Evolutionary conservation across 257 asterid genomes (phyloP).

Genomic region (Capsicum chinense): DNA sequence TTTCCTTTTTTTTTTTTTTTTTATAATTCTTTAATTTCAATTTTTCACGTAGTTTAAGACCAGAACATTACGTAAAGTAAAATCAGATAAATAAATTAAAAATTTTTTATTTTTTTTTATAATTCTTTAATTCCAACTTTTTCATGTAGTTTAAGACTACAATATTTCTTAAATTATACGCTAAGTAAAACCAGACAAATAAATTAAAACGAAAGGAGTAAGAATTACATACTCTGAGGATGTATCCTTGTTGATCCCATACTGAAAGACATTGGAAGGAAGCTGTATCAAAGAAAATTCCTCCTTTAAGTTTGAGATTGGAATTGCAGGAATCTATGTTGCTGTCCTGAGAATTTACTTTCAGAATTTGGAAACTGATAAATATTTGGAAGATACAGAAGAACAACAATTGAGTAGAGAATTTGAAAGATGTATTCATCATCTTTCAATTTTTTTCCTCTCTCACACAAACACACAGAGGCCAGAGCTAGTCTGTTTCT

Average conservation of each 20-base stretch:
- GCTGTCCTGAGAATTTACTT: constrained; percentile 55
- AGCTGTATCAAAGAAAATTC: constrained; percentile 58
- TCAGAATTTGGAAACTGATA: constrained; percentile 10
- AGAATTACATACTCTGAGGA: constrained; percentile 62
- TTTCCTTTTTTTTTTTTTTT: no score
- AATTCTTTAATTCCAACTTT: no score
- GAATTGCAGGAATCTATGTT: constrained; percentile 59
- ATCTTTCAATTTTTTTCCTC: constrained; percentile 27
- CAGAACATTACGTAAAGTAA: no score
- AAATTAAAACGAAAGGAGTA: no score
- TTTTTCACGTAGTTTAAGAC: no score
- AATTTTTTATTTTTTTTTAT: no score
- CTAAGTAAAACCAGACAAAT: no score
- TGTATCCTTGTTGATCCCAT: constrained; percentile 64
- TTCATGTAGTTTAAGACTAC: no score
- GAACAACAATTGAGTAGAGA: not conserved
- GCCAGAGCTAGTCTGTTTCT: not conserved
- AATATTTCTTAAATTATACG: no score
- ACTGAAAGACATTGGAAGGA: constrained; percentile 64
- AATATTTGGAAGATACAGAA: constrained; percentile 20
- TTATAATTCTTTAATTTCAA: no score
- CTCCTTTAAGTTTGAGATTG: constrained; percentile 40
- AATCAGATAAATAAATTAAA: no score
- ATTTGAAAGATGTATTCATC: constrained; percentile 47
- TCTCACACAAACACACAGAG: not conserved